Conservation (phyloP, 352 stramenopile species). For the Globisporangium recalcitrans region DNA sequence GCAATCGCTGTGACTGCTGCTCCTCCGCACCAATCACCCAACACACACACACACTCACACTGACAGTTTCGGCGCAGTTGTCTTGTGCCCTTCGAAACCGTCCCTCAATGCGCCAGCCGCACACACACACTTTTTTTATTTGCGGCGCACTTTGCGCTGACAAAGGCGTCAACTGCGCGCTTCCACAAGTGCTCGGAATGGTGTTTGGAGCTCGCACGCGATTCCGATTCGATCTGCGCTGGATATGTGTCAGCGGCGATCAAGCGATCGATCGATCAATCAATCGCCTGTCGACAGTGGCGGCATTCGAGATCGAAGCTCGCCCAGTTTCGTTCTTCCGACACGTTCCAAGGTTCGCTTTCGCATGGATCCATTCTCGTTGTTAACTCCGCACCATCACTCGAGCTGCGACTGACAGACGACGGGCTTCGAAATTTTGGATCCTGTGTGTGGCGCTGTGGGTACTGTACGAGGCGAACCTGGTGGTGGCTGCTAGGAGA, state of each 20-base stretch:
- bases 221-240: neutral
- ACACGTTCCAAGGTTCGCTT: neutral
- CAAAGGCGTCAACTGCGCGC: neutral
- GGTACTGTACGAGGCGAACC: too few relatives aligned
- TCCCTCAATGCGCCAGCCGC: too few relatives aligned
- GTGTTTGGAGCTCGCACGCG: neutral
- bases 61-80: slow-evolving; percentile 1
- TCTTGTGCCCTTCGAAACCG: too few relatives aligned
- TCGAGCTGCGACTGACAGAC: too few relatives aligned
- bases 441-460: too few relatives aligned
- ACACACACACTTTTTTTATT: too few relatives aligned
- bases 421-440: too few relatives aligned
- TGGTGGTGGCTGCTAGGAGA: too few relatives aligned
- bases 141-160: too few relatives aligned
- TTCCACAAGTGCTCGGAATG: neutral
- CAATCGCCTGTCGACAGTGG: neutral
- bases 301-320: slow-evolving; percentile 5
- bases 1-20: neutral
- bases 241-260: neutral
- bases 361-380: too few relatives aligned
- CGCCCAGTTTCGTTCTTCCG: slow-evolving; percentile 3
- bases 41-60: neutral
- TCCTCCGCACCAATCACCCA: too few relatives aligned
- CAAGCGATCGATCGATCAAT: neutral
- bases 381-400: neutral